Evolutionary conservation across 2,329 filamentous ascomycete genomes (phyloP), one percentile per base, ranked within the genome.

Genomic region (Monilinia vaccinii-corymbosi): DNA sequence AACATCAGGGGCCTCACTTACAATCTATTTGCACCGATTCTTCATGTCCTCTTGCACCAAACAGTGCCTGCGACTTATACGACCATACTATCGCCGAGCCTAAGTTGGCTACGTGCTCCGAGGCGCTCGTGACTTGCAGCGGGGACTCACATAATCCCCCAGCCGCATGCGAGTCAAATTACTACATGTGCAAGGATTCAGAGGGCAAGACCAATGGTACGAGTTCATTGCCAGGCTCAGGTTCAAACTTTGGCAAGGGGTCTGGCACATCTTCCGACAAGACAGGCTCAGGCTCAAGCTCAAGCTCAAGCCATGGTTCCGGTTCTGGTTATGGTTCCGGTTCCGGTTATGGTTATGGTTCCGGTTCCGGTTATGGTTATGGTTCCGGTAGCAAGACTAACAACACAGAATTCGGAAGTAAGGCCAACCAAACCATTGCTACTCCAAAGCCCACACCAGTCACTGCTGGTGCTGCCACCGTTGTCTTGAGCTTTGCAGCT

Each of bases 11-110:
- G 7, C 61, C 75, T 11, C 74, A 80, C 66, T 73, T 81, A 25
- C 80, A 85, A 71, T 74, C 77, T 58, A 82, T 85, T 64, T 85
- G 82, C 73, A 78, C 78, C 64, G 76, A 75, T 45, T 72, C 73
- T n/a, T 69, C 71, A 44, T 85, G 81, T 70, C 77, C 77, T 1
- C 53, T 79, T 14, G 75, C 78, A 16, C 64, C 71, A 8, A 76
- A 78, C 55, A 71, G 76, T 8, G 74, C 73, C 7, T 85, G 82
- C 67, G 66, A 67, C 21, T 65, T 69, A n/a, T 82, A 82, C 66
- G 71, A 70, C 7, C 48, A 50, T n/a, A 50, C 48, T 11, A 56
- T 62, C 21, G 2, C 13, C 8, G 49, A 62, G 52, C 66, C 66
- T 36, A 49, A 28, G 7, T n/a, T 4, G 14, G 11, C 8, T 11